These are phyloP conservation scores for Ustilago vetiveriae DNA, from an alignment of 1,284 basidiomycete genomes.

Conservation along the genomic window DNA sequence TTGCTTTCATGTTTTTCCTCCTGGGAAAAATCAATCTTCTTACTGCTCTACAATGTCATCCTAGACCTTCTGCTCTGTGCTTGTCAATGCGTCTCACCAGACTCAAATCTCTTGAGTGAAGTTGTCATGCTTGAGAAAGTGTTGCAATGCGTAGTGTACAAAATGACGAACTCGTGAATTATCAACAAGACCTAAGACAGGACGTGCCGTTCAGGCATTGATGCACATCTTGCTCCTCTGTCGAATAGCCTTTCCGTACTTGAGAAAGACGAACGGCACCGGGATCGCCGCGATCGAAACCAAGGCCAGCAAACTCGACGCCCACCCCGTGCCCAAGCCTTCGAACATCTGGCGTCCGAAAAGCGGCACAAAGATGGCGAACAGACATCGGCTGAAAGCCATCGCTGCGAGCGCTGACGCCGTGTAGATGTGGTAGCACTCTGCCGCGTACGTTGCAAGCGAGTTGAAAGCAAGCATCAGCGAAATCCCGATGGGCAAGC, in stretches of 20 bases:
- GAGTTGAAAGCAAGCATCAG: conserved; percentile 46
- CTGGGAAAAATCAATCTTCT: too few relatives aligned
- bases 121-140: too few relatives aligned
- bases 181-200: too few relatives aligned
- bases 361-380: conserved; percentile 45
- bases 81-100: conserved; percentile 3
- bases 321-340: conserved; percentile 24
- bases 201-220: conserved; percentile 30
- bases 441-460: conserved; percentile 36
- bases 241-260: conserved; percentile 36
- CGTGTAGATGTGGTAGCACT: conserved; percentile 48
- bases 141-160: background rate
- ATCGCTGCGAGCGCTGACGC: conserved; percentile 44
- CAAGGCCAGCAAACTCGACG: conserved; percentile 28
- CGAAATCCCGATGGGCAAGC: conserved; percentile 28
- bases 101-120: background rate
- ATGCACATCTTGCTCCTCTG: conserved; percentile 40
- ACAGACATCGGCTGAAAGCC: conserved; percentile 44
- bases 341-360: conserved; percentile 41
- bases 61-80: background rate
- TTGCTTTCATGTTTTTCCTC: background rate
- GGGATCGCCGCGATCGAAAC: conserved; percentile 29
- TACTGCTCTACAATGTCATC: too few relatives aligned
- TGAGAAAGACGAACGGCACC: conserved; percentile 42
- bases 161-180: too few relatives aligned